phyloP scores from a whole-genome alignment of 1,284 basidiomycete species.

The Puccinia polysora region DNA sequence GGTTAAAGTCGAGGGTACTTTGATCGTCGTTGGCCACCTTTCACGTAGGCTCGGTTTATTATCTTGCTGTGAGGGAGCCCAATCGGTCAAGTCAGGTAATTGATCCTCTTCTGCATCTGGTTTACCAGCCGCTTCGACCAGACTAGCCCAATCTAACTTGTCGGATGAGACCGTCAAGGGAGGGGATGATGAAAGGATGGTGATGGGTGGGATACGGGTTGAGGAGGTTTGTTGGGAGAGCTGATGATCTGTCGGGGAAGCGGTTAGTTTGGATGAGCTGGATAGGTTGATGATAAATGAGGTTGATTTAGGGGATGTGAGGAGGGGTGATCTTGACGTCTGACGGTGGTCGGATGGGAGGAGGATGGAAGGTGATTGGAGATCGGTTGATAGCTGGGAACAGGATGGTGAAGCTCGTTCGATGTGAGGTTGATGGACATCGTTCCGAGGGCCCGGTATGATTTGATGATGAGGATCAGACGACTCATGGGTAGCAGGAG shows the following conservation, averaged over 20 bases:
- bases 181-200: background rate
- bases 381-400: too few species aligned
- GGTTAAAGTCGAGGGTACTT: background rate
- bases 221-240: too few species aligned
- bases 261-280: background rate
- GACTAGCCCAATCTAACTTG: conserved; percentile 13
- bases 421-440: background rate
- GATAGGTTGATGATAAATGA: background rate
- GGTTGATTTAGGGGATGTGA: background rate
- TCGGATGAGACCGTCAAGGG: too few species aligned
- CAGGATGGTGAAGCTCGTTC: too few species aligned
- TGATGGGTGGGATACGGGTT: background rate
- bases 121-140: conserved; percentile 15
- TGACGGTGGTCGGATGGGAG: background rate
- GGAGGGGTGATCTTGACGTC: background rate
- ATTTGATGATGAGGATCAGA: too few species aligned
- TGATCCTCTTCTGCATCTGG: conserved; percentile 14
- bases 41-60: background rate
- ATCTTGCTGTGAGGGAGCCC: background rate
- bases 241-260: background rate
- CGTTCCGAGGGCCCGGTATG: too few species aligned
- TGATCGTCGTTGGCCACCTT: background rate
- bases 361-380: too few species aligned
- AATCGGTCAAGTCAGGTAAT: conserved; percentile 22
- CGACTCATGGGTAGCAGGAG: too few species aligned